A percentile compares a stretch with the other conserved stretches of the same genome.
phyloP scores from a whole-genome alignment of 2,329 filamentous ascomycete genomes.

The Exophiala sp. region DNA sequence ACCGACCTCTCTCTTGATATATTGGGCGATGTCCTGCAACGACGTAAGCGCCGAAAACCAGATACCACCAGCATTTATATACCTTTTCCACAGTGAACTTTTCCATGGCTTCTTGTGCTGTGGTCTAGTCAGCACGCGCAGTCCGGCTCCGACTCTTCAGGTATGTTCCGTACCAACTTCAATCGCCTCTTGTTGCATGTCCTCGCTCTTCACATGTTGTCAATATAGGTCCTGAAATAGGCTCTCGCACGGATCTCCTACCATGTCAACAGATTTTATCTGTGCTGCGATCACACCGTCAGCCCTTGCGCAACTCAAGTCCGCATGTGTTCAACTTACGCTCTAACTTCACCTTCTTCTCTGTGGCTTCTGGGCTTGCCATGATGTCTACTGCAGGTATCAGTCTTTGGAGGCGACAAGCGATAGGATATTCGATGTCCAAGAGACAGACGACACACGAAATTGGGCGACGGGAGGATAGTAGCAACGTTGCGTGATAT shows the following conservation, averaged over 20 bases:
- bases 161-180: constrained; percentile 71
- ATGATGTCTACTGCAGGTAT: constrained; percentile 7
- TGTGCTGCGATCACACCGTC: constrained; percentile 57
- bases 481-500: not conserved
- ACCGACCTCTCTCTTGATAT: constrained; percentile 85
- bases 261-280: constrained; percentile 98
- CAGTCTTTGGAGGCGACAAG: not conserved
- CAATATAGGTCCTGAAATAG: constrained; percentile 16
- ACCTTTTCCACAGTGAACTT: constrained; percentile 69
- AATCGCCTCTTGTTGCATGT: constrained; percentile 93
- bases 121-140: constrained; percentile 5
- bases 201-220: constrained; percentile 65
- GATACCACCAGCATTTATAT: constrained; percentile 13
- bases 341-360: constrained; percentile 68
- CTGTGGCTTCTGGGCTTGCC: constrained; percentile 27
- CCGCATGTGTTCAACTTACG: constrained; percentile 44
- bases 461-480: not conserved
- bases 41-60: constrained; percentile 4
- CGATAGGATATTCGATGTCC: not conserved
- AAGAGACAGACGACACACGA: not conserved
- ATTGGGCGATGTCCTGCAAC: constrained; percentile 82
- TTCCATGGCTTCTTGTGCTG: constrained; percentile 65
- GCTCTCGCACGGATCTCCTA: constrained; percentile 36
- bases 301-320: constrained; percentile 3
- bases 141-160: not conserved